Percentiles rank a stretch among this genome's conserved stretches.
Conservation (phyloP, 257 asterid genomes). For the Thymus mandschuricus region DNA sequence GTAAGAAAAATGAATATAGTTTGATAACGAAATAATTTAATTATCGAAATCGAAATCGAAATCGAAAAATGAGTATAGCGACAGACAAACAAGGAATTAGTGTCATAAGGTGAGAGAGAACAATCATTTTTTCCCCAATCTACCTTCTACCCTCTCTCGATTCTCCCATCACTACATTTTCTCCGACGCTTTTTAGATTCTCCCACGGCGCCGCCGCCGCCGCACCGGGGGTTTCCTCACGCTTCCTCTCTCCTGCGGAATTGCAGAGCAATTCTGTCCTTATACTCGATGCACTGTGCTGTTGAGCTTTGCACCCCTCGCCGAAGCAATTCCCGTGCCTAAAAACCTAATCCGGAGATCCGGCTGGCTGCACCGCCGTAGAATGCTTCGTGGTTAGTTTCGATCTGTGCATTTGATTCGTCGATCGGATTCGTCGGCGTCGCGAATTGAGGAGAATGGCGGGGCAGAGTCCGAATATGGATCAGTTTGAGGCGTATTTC, state of each 20-base stretch:
- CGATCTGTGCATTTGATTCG: conserved; percentile 46
- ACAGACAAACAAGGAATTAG: conserved; percentile 34
- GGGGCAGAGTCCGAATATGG: conserved; percentile 57
- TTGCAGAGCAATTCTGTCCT: conserved; percentile 23
- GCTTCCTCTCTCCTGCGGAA: conserved; percentile 27
- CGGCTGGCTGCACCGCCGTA: conserved; percentile 27
- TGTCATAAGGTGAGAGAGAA: conserved; percentile 32
- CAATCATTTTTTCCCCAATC: conserved; percentile 33
- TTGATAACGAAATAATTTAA: no score
- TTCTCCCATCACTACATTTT: conserved; percentile 32
- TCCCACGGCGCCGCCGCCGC: conserved; percentile 31
- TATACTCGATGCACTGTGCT: conserved; percentile 40
- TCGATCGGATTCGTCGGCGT: conserved; percentile 38
- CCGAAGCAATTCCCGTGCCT: conserved; percentile 19
- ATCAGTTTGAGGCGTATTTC: conserved; percentile 81
- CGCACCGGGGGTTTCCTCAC: conserved; percentile 22
- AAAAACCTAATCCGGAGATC: conserved; percentile 32
- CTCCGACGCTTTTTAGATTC: conserved; percentile 35
- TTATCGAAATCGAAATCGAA: no score
- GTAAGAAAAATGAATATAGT: no score
- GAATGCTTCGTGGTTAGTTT: conserved; percentile 36
- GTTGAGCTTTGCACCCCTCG: conserved; percentile 33
- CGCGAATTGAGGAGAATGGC: conserved; percentile 39
- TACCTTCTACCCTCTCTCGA: conserved; percentile 34
- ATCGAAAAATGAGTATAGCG: conserved; percentile 15